A percentile compares a stretch with the other conserved stretches of the same genome.
Conservation (phyloP, 1,139 yeast genomes). For the Casaregolazyma suthepensis region DNA sequence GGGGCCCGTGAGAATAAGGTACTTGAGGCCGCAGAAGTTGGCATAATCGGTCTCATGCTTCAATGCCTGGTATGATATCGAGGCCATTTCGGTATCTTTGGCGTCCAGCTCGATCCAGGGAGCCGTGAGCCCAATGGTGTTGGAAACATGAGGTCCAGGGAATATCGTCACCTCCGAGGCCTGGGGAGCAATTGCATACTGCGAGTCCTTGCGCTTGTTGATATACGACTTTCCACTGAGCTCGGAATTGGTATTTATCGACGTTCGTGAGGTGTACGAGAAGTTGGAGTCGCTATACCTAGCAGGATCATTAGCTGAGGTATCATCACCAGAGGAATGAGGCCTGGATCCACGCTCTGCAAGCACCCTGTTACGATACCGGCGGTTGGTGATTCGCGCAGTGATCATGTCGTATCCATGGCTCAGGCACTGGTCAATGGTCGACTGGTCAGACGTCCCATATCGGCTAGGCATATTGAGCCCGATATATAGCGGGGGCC, state of each 20-base stretch:
- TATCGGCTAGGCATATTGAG: conserved; percentile 32
- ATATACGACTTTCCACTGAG: conserved; percentile 1
- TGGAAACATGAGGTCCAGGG: conserved; percentile 35
- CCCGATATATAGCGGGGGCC: conserved; percentile 28
- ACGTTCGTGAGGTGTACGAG: conserved; percentile 3
- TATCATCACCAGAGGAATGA: conserved; percentile 4
- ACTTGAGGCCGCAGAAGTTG: conserved; percentile 46
- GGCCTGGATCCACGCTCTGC: conserved; percentile 8
- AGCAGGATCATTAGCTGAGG: conserved; percentile 4
- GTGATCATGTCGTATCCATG: conserved; percentile 36
- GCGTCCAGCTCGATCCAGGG: conserved; percentile 63
- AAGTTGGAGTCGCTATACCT: neutral
- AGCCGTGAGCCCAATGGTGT: conserved; percentile 48
- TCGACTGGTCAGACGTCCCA: conserved; percentile 27
- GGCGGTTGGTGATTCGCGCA: conserved; percentile 31
- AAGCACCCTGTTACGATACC: conserved; percentile 28
- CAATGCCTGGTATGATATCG: conserved; percentile 49
- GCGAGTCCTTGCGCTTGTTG: neutral
- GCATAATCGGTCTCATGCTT: conserved; percentile 55
- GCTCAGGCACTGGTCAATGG: conserved; percentile 29
- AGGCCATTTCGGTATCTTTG: conserved; percentile 41
- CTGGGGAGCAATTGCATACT: conserved; percentile 21
- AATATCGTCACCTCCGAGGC: conserved; percentile 30
- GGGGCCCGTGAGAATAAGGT: conserved; percentile 56
- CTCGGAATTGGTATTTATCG: conserved; percentile 2